A percentile compares a stretch with the other conserved stretches of the same genome.
These are phyloP conservation scores for Xylariaceae sp. DNA, from an alignment of 2,329 filamentous ascomycete genomes.

Conservation along the genomic window DNA sequence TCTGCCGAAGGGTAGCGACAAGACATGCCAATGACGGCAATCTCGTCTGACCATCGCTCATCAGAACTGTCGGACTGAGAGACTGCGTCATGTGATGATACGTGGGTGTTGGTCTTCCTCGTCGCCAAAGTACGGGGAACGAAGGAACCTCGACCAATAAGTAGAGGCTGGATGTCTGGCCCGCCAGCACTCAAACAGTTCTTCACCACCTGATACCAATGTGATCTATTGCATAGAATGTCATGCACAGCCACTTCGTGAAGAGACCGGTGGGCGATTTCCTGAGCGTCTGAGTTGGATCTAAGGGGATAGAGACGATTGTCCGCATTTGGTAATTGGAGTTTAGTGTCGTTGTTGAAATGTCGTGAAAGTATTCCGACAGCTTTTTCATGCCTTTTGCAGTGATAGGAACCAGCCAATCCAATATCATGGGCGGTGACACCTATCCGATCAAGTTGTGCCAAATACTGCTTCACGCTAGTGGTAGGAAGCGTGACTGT, in stretches of 20 bases:
- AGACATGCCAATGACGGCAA: constrained; percentile 5
- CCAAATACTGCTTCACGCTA: background rate
- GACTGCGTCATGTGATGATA: background rate
- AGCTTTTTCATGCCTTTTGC: background rate
- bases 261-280: background rate
- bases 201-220: constrained; percentile 4
- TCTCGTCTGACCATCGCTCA: constrained; percentile 4
- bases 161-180: background rate
- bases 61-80: background rate
- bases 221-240: background rate
- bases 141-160: constrained; percentile 2
- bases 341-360: background rate
- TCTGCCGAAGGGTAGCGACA: constrained; percentile 4
- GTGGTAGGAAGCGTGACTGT: background rate
- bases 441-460: background rate
- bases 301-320: background rate
- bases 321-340: background rate
- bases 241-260: constrained; percentile 1
- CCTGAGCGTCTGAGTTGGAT: constrained; percentile 3
- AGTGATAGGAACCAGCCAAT: constrained; percentile 4
- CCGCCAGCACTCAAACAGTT: background rate
- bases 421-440: background rate
- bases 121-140: background rate
- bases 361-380: background rate
- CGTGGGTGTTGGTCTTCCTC: background rate